Evolutionary conservation across 2,329 filamentous ascomycete species (phyloP).

Genomic region (Zasmidium citrigriseum): DNA sequence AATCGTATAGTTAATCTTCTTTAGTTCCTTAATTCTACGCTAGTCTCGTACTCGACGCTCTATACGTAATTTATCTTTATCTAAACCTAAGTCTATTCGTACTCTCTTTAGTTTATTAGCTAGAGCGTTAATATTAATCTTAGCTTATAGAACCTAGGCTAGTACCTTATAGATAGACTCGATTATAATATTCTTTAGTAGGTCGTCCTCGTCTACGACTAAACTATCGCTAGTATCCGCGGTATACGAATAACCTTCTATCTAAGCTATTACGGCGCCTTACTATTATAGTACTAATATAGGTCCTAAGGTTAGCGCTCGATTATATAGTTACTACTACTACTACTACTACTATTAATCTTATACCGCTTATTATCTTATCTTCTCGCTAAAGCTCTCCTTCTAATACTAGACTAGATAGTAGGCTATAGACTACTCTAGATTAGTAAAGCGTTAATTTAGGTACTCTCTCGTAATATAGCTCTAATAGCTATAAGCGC

Average conservation of each 20-base stretch:
- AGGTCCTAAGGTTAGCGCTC: background rate
- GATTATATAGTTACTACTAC: background rate
- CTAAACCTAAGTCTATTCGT: too few relatives aligned
- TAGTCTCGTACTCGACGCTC: background rate
- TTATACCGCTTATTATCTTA: background rate
- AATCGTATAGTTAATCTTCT: background rate
- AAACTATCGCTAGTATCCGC: too few relatives aligned
- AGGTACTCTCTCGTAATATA: background rate
- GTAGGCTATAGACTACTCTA: background rate
- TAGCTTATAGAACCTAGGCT: too few relatives aligned
- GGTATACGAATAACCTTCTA: too few relatives aligned
- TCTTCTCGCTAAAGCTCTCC: background rate
- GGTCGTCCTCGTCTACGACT: too few relatives aligned
- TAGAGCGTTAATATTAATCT: background rate
- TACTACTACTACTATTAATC: background rate
- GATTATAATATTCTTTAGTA: background rate
- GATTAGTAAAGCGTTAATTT: background rate
- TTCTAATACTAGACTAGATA: background rate
- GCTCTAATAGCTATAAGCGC: background rate
- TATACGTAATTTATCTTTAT: background rate
- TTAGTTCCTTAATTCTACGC: background rate
- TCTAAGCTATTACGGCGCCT: too few relatives aligned
- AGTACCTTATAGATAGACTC: background rate
- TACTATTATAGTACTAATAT: too few relatives aligned
- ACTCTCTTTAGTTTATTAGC: background rate